Evolutionary conservation across 176 grass and related monocot genomes (phyloP).

Genomic region (Cenchrus purpureus): DNA sequence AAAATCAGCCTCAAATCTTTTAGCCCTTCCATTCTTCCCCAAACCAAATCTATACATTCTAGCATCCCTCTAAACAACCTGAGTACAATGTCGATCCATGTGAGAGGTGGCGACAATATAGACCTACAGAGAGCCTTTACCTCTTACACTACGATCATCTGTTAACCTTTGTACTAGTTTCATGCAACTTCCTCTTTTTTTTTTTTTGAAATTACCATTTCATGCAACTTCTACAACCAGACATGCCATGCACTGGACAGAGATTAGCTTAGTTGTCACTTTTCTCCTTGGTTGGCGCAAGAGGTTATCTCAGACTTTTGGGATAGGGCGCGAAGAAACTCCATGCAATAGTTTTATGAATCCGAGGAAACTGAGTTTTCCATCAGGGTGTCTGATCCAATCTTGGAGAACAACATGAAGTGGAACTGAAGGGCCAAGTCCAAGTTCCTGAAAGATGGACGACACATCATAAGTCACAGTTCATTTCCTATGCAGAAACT

Average conservation of each 20-base stretch:
- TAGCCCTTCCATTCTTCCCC: slow-evolving; percentile 5
- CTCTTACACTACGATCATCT: slow-evolving; percentile 16
- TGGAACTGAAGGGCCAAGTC: slow-evolving; percentile 54
- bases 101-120: background rate
- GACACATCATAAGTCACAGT: background rate
- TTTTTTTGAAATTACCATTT: too few species aligned
- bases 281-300: slow-evolving; percentile 1
- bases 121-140: slow-evolving; percentile 26
- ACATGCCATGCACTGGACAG: slow-evolving; percentile 17
- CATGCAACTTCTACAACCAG: slow-evolving; percentile 28
- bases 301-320: slow-evolving; percentile 34
- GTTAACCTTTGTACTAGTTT: slow-evolving; percentile 43
- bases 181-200: slow-evolving; percentile 4
- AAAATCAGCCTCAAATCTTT: background rate
- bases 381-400: slow-evolving; percentile 70
- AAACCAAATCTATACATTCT: slow-evolving; percentile 47
- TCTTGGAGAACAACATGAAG: slow-evolving; percentile 65
- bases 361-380: slow-evolving; percentile 69
- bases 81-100: slow-evolving; percentile 20
- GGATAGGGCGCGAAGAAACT: slow-evolving; percentile 45
- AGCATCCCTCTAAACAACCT: slow-evolving; percentile 6
- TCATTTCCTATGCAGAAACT: background rate
- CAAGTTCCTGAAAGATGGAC: slow-evolving; percentile 55
- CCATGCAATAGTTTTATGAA: slow-evolving; percentile 73
- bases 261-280: slow-evolving; percentile 33